Evolutionary conservation across 805 yeast species (phyloP), one percentile per base, ranked within the genome.

Genomic region (Pichia pseudocactophila): DNA sequence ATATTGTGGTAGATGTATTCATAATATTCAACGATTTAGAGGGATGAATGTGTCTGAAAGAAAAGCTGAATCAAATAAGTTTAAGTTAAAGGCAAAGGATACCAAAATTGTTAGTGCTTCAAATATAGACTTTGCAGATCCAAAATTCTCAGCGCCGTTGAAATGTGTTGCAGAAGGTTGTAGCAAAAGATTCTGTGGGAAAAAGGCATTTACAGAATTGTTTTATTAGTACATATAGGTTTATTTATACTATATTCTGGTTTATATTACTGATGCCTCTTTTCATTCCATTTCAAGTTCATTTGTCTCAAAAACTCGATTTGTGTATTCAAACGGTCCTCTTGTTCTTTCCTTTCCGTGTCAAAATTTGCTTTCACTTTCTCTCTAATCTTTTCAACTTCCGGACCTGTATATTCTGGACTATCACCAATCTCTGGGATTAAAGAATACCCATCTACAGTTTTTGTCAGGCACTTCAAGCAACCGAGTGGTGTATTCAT

Each of bases 1-100:
- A 0, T 87, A 76, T 57, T 87, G 96, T 60, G 96, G 96, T 1
- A 62, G 90, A 34, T 87, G 96, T 62, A 82, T 82, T 18, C 75
- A 75, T 49, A 73, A 78, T 51, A 76, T 82, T n/a, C 72, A 71
- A 15, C 69, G 46, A 20, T 32, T 30, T 19, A 18, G 39, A 11
- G 36, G 44, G 15, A 45, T 36, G 47, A 44, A 19, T n/a, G 13
- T 40, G 37, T 34, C 4, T 25, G 30, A 43, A 44, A 45, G 39
- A 42, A 7, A 32, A 38, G 7, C 8, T 33, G 15, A 16, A 15
- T 2, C 30, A 45, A 56, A 2, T 3, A 40, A 62, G 55, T 48
- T 56, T 48, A 42, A 51, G 49, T 48, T 45, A 20, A 12, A 28
- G 13, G 11, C 25, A 10, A 37, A 33, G n/a, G 47, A 53, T 15